phyloP scores from a whole-genome alignment of 441 rosid genomes.

The Isatis lusitanica region DNA sequence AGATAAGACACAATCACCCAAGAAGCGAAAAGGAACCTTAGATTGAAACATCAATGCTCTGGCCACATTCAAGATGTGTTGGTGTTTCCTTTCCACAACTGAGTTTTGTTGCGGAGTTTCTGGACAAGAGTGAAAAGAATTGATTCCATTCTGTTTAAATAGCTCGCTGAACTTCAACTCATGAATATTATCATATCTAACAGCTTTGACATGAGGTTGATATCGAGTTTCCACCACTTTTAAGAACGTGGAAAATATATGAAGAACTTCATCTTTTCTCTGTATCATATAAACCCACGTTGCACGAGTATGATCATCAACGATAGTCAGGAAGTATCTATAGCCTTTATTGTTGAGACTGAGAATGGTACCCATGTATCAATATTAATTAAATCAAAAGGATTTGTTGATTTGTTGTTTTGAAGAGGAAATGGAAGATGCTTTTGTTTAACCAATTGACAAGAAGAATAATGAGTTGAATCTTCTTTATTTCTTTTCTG shows the following conservation, averaged over 20 bases:
- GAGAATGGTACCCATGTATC: neutral
- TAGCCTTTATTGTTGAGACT: neutral
- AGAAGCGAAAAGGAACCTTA: fast-evolving
- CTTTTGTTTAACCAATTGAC: neutral
- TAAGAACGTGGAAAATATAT: neutral
- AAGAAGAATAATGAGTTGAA: neutral
- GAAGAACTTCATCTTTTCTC: neutral
- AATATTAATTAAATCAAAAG: neutral
- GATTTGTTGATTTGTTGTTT: too few relatives aligned
- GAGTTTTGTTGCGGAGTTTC: neutral
- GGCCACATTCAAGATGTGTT: neutral
- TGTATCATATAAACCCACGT: neutral
- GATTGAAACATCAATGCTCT: neutral
- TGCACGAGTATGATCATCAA: fast-evolving
- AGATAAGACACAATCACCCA: neutral
- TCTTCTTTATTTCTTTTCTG: neutral
- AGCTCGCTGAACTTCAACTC: neutral
- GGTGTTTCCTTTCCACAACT: too few relatives aligned
- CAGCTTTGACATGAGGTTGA: neutral
- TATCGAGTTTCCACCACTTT: neutral
- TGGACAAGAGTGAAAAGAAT: neutral
- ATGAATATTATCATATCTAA: neutral
- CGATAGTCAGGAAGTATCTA: neutral
- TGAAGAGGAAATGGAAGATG: neutral
- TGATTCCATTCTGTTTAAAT: neutral